A percentile compares a stretch with the other conserved stretches of the same genome.
phyloP scores from a whole-genome alignment of 805 yeast species.

The Suhomyces canberraensis region DNA sequence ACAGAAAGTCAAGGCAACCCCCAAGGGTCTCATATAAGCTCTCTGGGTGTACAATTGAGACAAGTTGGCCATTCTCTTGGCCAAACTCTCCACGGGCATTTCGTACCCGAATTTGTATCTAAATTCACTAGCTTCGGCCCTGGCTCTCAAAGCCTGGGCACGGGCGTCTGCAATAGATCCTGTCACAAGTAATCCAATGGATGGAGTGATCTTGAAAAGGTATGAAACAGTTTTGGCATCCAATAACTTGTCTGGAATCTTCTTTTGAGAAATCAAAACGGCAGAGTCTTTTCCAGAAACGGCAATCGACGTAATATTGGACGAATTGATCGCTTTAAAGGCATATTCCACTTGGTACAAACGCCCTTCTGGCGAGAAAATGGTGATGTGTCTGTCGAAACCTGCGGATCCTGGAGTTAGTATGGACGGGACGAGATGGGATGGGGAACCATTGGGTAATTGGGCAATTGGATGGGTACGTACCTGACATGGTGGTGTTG shows the following conservation, averaged over 20 bases:
- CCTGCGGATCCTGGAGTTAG: conserved; percentile 68
- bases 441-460: not conserved
- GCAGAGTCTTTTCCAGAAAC: conserved; percentile 83
- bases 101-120: conserved; percentile 93
- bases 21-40: conserved; percentile 97
- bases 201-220: conserved; percentile 75
- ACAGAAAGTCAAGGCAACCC: conserved; percentile 86
- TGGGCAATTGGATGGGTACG: not conserved
- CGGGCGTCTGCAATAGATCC: conserved; percentile 97
- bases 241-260: conserved; percentile 90
- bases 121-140: conserved; percentile 95
- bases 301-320: conserved; percentile 87
- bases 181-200: conserved; percentile 86
- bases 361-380: conserved; percentile 98
- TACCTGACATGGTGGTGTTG: conserved; percentile 9
- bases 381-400: conserved; percentile 97
- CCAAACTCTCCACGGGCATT: conserved; percentile 90
- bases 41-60: conserved; percentile 96
- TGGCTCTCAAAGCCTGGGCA: conserved; percentile 83
- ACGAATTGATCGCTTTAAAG: conserved; percentile 90
- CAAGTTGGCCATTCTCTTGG: conserved; percentile 93
- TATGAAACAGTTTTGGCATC: conserved; percentile 86
- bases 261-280: conserved; percentile 89
- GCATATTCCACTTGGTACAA: conserved; percentile 97
- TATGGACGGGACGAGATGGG: not conserved